These are phyloP conservation scores for Amaranthus palmeri DNA, from an alignment of 148 eudicot species.

Conservation along the genomic window DNA sequence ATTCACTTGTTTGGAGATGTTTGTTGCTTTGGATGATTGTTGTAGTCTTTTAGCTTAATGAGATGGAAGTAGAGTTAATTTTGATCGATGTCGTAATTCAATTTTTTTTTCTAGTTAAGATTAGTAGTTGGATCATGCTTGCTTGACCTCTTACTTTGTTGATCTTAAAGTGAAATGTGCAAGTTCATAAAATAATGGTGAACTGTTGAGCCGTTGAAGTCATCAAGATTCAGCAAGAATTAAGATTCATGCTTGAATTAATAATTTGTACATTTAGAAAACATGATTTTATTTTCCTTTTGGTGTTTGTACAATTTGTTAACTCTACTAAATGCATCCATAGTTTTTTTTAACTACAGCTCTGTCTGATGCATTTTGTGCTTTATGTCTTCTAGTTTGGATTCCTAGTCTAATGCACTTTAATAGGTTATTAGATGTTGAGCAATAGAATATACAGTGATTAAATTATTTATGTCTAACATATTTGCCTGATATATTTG, in stretches of 20 bases:
- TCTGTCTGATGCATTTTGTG: not conserved
- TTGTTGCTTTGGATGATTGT: not conserved
- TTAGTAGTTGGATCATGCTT: constrained; percentile 13
- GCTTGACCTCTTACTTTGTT: constrained; percentile 3
- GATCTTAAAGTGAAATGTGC: not conserved
- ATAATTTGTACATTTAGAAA: not conserved
- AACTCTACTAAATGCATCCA: not conserved
- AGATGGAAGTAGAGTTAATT: not conserved
- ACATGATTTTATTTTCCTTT: not conserved
- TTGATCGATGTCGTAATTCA: not conserved
- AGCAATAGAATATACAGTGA: not conserved
- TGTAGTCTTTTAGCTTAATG: not conserved
- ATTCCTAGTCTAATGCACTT: not conserved
- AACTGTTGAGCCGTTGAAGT: not conserved
- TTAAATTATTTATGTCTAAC: not conserved
- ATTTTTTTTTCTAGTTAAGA: not conserved
- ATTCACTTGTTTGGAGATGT: not conserved
- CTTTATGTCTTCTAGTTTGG: not conserved
- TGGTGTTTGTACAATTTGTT: not conserved
- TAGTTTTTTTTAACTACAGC: not conserved
- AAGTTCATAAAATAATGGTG: not conserved
- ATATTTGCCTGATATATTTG: not conserved
- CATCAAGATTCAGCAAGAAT: no score
- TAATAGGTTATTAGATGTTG: not conserved
- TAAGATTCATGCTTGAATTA: constrained; percentile 1